These are phyloP conservation scores for Penicillium psychrosexuale DNA, from an alignment of 2,329 filamentous ascomycete genomes.

Conservation along the genomic window DNA sequence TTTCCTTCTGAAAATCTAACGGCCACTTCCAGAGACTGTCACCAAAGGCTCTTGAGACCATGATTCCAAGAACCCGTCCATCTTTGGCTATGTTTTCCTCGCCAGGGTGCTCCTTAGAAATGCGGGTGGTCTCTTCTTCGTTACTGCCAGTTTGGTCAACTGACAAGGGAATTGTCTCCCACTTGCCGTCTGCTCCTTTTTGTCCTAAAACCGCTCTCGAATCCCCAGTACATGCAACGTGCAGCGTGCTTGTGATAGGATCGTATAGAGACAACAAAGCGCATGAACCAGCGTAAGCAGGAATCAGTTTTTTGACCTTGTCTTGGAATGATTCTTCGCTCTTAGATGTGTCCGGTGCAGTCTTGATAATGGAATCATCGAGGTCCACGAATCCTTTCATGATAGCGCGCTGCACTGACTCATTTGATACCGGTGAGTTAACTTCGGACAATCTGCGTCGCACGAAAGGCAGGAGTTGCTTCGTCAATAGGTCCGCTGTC, in stretches of 20 bases:
- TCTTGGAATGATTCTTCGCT: slow-evolving; percentile 21
- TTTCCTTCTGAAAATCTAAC: slow-evolving; percentile 46
- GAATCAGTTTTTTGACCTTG: slow-evolving; percentile 23
- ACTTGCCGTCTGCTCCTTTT: slow-evolving; percentile 40
- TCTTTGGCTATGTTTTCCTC: slow-evolving; percentile 57
- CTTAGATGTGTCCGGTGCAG: slow-evolving; percentile 13
- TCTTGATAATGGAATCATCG: slow-evolving; percentile 27
- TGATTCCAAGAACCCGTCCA: slow-evolving; percentile 60
- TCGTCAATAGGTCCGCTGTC: slow-evolving; percentile 24
- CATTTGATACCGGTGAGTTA: slow-evolving; percentile 7
- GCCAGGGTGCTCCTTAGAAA: slow-evolving; percentile 59
- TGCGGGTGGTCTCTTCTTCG: slow-evolving; percentile 53
- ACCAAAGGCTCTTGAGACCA: slow-evolving; percentile 65
- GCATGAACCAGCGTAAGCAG: slow-evolving; percentile 56
- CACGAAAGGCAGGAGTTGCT: slow-evolving; percentile 24
- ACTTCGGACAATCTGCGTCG: slow-evolving; percentile 15
- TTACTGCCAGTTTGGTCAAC: slow-evolving; percentile 66
- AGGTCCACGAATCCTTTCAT: slow-evolving; percentile 22
- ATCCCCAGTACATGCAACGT: slow-evolving; percentile 66
- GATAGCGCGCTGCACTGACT: slow-evolving; percentile 24
- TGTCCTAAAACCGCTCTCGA: slow-evolving; percentile 62
- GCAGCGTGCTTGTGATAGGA: slow-evolving; percentile 50
- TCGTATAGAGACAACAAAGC: slow-evolving; percentile 64
- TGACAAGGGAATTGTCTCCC: slow-evolving; percentile 56
- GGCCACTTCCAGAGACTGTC: slow-evolving; percentile 68